Percentiles rank a stretch among this genome's conserved stretches.
phyloP scores from a whole-genome alignment of 2,329 filamentous ascomycete genomes.

The Claviceps sp. region DNA sequence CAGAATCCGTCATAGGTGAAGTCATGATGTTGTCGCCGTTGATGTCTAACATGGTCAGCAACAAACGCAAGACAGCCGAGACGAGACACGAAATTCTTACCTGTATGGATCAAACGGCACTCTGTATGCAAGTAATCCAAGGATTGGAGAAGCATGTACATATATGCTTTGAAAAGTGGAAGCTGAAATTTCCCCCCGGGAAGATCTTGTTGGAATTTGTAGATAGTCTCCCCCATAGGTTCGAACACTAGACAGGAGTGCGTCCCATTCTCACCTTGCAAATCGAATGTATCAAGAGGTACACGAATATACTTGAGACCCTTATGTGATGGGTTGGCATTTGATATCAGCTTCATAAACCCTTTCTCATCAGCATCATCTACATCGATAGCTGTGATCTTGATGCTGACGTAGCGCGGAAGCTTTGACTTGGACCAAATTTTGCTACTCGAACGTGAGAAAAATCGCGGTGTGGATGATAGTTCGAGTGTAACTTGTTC shows the following conservation, averaged over 20 bases:
- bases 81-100: slow-evolving; percentile 1
- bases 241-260: slow-evolving; percentile 12
- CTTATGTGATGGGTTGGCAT: slow-evolving; percentile 9
- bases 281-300: slow-evolving; percentile 8
- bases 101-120: too few species aligned
- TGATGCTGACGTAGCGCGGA: too few species aligned
- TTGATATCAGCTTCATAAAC: slow-evolving; percentile 5
- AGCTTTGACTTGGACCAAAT: too few species aligned
- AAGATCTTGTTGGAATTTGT: slow-evolving; percentile 7
- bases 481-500: too few species aligned
- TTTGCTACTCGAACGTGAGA: too few species aligned
- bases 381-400: slow-evolving; percentile 7
- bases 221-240: slow-evolving; percentile 12
- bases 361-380: slow-evolving; percentile 7
- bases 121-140: too few species aligned
- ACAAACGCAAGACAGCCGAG: background rate
- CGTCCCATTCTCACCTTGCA: slow-evolving; percentile 7
- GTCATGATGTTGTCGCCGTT: slow-evolving; percentile 12
- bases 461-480: too few species aligned
- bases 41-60: slow-evolving; percentile 8
- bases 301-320: slow-evolving; percentile 6
- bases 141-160: background rate
- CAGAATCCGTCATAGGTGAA: background rate
- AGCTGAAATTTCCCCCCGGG: slow-evolving; percentile 6
- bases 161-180: slow-evolving; percentile 9